Conservation (phyloP, 352 stramenopile genomes). For the Globisporangium perplexum region DNA sequence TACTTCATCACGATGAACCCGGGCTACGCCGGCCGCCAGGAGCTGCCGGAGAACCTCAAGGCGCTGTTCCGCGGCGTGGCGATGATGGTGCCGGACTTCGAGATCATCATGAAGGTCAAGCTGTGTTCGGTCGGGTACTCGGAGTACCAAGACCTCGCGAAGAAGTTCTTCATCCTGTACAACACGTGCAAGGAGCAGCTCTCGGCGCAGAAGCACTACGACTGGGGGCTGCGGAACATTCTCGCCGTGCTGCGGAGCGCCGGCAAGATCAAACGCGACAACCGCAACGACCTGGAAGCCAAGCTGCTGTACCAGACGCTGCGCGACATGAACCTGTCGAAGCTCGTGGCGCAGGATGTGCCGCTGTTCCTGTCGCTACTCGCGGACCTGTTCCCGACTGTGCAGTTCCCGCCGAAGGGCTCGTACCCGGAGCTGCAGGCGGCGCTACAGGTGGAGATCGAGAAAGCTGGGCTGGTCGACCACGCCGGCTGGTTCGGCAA, state of each 20-base stretch:
- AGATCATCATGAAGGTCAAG: constrained; percentile 97
- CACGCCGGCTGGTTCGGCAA: constrained; percentile 92
- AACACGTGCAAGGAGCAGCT: constrained; percentile 90
- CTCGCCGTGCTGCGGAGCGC: constrained; percentile 84
- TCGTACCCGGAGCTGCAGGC: constrained; percentile 95
- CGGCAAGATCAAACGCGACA: constrained; percentile 90
- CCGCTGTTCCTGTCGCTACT: constrained; percentile 96
- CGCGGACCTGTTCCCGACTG: constrained; percentile 95
- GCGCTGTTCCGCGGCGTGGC: constrained; percentile 88
- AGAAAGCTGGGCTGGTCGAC: constrained; percentile 89
- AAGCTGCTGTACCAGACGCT: constrained; percentile 88
- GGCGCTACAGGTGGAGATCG: constrained; percentile 83
- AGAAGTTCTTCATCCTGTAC: constrained; percentile 92
- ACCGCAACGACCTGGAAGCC: constrained; percentile 82
- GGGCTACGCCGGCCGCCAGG: constrained; percentile 96
- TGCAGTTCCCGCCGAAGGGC: constrained; percentile 87
- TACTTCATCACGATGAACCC: constrained; percentile 99
- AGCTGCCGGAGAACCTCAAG: constrained; percentile 99
- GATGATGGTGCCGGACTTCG: constrained; percentile 92
- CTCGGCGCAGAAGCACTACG: constrained; percentile 91
- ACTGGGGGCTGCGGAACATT: constrained; percentile 91
- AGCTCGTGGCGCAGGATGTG: constrained; percentile 97
- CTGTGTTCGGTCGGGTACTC: constrained; percentile 92
- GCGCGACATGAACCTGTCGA: constrained; percentile 98
- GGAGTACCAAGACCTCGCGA: constrained; percentile 88